phyloP scores from a whole-genome alignment of 1,284 basidiomycete species.

The Tremellales sp. region DNA sequence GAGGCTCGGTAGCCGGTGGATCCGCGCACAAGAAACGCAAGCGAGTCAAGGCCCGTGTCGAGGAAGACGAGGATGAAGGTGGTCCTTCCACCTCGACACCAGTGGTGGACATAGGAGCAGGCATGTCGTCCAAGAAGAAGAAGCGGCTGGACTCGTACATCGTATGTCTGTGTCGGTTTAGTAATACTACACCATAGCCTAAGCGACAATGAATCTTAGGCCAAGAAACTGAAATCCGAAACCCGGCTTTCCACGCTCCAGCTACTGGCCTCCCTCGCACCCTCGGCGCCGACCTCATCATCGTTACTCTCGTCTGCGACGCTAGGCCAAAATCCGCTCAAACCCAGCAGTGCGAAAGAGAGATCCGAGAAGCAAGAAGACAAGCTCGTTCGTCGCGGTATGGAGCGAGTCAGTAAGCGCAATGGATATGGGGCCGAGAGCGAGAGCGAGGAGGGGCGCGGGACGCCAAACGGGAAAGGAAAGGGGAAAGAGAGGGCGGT shows the following conservation, averaged over 20 bases:
- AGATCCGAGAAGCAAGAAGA: constrained; percentile 78
- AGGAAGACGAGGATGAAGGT: constrained; percentile 44
- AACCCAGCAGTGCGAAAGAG: constrained; percentile 42
- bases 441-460: constrained; percentile 50
- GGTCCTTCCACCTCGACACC: constrained; percentile 20
- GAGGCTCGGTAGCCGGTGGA: constrained; percentile 43
- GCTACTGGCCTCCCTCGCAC: constrained; percentile 33
- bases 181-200: constrained; percentile 54
- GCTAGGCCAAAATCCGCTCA: constrained; percentile 42
- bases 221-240: constrained; percentile 48
- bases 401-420: constrained; percentile 55
- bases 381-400: constrained; percentile 63
- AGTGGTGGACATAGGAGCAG: constrained; percentile 22
- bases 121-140: constrained; percentile 48
- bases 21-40: constrained; percentile 44
- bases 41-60: constrained; percentile 31
- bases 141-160: constrained; percentile 49
- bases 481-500: constrained; percentile 58
- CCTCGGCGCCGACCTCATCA: constrained; percentile 25
- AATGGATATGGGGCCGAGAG: constrained; percentile 53
- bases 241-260: constrained; percentile 41
- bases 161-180: constrained; percentile 54
- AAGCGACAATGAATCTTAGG: constrained; percentile 15
- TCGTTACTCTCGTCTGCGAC: constrained; percentile 34
- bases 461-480: constrained; percentile 53